phyloP scores from a whole-genome alignment of 2,329 filamentous ascomycete species.

The Paraphoma sp. region DNA sequence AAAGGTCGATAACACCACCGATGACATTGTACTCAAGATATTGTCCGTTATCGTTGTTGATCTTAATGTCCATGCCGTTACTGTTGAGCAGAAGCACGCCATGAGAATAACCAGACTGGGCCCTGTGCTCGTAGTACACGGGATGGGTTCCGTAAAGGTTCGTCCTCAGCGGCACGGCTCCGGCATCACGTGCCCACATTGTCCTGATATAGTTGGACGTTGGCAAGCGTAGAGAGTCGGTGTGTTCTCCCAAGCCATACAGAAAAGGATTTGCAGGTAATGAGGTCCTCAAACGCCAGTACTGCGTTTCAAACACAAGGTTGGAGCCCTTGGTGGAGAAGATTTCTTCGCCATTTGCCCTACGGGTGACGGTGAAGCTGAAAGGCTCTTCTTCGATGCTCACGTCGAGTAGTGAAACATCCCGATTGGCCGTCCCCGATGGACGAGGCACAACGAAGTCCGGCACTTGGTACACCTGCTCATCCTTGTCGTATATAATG shows the following conservation, averaged over 20 bases:
- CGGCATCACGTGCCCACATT: conserved; percentile 73
- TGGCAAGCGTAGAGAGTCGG: conserved; percentile 71
- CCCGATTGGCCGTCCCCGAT: conserved; percentile 30
- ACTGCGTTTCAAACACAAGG: conserved; percentile 79
- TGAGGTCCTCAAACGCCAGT: conserved; percentile 72
- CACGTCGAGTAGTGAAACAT: conserved; percentile 59
- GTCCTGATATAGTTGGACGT: conserved; percentile 74
- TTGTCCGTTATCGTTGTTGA: conserved; percentile 70
- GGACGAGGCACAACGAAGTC: conserved; percentile 72
- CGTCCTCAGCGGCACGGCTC: conserved; percentile 62
- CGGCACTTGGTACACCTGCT: conserved; percentile 77
- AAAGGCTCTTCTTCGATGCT: conserved; percentile 65
- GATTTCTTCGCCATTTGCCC: conserved; percentile 63
- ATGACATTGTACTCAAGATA: conserved; percentile 80
- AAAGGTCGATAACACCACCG: conserved; percentile 75
- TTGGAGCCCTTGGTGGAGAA: conserved; percentile 73
- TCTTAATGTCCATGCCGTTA: conserved; percentile 72
- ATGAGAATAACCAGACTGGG: conserved; percentile 43
- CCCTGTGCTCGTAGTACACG: conserved; percentile 75
- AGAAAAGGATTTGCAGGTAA: conserved; percentile 72
- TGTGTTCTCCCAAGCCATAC: conserved; percentile 81
- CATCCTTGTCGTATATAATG: conserved; percentile 71
- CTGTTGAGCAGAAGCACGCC: conserved; percentile 45
- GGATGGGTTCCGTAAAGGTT: conserved; percentile 79
- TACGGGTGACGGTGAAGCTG: conserved; percentile 68